phyloP scores from a whole-genome alignment of 441 rosid species.

The Capsella rubella region DNA sequence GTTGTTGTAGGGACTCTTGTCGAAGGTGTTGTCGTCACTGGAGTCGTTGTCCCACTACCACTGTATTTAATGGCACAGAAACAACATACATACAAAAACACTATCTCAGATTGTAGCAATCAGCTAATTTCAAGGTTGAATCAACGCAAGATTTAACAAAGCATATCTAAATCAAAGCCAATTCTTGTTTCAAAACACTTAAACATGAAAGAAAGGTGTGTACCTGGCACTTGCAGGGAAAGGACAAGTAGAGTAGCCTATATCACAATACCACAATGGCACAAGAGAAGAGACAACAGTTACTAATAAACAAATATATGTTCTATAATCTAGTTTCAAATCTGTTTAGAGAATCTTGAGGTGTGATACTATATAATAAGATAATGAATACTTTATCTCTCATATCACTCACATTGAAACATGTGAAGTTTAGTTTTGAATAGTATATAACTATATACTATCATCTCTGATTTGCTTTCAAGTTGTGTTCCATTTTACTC shows the following conservation, averaged over 20 bases:
- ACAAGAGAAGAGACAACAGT: conserved; percentile 29
- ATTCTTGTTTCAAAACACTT: not conserved
- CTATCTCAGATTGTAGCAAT: conserved; percentile 11
- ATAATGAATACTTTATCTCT: conserved; percentile 13
- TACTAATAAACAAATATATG: conserved; percentile 9
- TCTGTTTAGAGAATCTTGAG: conserved; percentile 32
- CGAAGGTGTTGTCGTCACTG: conserved; percentile 52
- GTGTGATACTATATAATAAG: conserved; percentile 26
- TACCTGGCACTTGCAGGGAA: conserved; percentile 60
- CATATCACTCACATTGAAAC: conserved; percentile 38
- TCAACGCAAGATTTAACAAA: not conserved
- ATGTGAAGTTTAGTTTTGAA: conserved; percentile 30
- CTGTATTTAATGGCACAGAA: conserved; percentile 39
- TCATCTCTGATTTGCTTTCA: conserved; percentile 31
- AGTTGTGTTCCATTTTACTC: conserved; percentile 22
- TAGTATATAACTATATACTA: not conserved
- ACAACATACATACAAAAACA: conserved; percentile 12
- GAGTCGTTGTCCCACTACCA: conserved; percentile 55
- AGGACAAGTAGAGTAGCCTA: conserved; percentile 55
- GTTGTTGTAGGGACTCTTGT: conserved; percentile 47
- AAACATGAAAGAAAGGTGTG: not conserved
- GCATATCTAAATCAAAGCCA: conserved; percentile 21
- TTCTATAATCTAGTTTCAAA: not conserved
- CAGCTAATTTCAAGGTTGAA: not conserved
- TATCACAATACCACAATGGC: conserved; percentile 28